These are phyloP conservation scores for Diplocarpon rosae DNA, from an alignment of 2,329 filamentous ascomycete genomes.

Conservation along the genomic window DNA sequence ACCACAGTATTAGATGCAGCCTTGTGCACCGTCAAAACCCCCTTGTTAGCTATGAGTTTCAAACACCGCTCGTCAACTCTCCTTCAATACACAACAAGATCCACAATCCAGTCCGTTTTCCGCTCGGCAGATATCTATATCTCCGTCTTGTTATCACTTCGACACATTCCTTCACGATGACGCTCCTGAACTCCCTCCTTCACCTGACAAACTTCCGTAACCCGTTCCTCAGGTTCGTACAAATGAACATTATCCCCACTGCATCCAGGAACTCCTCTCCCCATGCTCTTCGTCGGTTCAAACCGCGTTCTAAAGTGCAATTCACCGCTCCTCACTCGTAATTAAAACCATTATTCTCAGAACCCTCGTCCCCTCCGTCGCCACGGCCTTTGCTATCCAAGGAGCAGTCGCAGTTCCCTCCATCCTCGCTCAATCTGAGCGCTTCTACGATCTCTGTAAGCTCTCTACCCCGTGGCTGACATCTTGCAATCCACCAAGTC, in stretches of 20 bases:
- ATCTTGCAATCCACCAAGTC: not conserved
- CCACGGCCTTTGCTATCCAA: slow-evolving; percentile 53
- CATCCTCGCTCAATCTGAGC: slow-evolving; percentile 47
- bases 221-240: slow-evolving; percentile 41
- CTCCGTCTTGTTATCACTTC: too few species aligned
- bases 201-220: slow-evolving; percentile 48
- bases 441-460: slow-evolving; percentile 49
- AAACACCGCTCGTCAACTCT: not conserved
- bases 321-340: not conserved
- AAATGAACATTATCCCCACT: not conserved
- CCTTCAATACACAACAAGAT: not conserved
- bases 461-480: not conserved
- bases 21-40: not conserved
- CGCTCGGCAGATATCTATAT: too few species aligned
- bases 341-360: slow-evolving; percentile 1
- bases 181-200: slow-evolving; percentile 38
- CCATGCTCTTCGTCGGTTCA: not conserved
- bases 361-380: slow-evolving; percentile 49
- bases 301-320: not conserved
- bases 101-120: too few species aligned
- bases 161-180: slow-evolving; percentile 13
- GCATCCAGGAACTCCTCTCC: not conserved
- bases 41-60: not conserved
- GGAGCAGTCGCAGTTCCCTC: slow-evolving; percentile 51
- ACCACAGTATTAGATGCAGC: not conserved